phyloP scores from a whole-genome alignment of 345 rosid genomes.

The Aquilaria sinensis region DNA sequence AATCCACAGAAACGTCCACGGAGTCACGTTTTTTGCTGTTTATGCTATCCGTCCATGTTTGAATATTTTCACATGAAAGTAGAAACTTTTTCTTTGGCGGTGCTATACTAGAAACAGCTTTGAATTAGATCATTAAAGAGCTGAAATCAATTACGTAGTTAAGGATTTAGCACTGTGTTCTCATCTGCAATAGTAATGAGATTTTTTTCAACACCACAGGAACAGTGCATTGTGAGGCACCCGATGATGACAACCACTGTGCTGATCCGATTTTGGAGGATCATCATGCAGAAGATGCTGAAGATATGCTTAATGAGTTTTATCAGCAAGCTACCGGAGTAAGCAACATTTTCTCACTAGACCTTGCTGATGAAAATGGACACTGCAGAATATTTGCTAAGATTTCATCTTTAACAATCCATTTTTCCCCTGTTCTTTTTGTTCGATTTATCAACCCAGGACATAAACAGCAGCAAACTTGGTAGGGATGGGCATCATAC shows the following conservation, averaged over 20 bases:
- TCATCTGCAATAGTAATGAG: constrained; percentile 1
- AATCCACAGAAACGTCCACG: no score
- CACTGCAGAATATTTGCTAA: not conserved
- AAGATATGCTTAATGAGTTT: constrained; percentile 49
- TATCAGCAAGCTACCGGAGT: constrained; percentile 42
- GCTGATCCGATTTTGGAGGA: constrained; percentile 23
- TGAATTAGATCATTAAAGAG: no score
- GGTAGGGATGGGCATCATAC: not conserved
- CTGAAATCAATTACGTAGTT: no score
- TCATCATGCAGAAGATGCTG: constrained; percentile 22
- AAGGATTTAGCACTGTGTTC: no score
- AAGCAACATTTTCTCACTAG: constrained; percentile 7
- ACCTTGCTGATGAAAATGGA: no score
- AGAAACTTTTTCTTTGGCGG: not conserved
- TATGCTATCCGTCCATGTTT: not conserved
- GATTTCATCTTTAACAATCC: not conserved
- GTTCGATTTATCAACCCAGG: constrained; percentile 11
- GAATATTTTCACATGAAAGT: not conserved
- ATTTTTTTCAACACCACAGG: constrained; percentile 25
- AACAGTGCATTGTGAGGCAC: constrained; percentile 25
- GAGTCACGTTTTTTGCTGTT: no score
- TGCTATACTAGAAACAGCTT: no score
- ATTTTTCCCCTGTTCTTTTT: not conserved
- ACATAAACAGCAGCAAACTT: not conserved
- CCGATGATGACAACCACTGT: constrained; percentile 15